Evolutionary conservation across 1,139 yeast species (phyloP).

Genomic region (Blastobotrys illinoisensis): DNA sequence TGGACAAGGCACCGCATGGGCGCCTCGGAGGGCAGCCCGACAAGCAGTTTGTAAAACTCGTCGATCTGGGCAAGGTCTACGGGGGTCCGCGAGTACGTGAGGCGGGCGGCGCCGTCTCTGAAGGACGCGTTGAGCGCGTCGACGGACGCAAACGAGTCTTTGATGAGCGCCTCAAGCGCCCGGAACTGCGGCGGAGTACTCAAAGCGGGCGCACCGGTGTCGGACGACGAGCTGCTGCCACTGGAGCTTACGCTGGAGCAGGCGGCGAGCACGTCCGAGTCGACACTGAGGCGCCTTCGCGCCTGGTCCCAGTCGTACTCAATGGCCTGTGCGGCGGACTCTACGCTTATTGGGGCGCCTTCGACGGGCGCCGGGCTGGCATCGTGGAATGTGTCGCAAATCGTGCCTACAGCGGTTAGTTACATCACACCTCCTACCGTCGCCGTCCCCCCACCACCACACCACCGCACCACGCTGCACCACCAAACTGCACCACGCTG

Average conservation of each 20-base stretch:
- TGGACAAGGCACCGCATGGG: constrained; percentile 22
- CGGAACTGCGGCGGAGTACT: not conserved
- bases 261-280: not conserved
- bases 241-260: not conserved
- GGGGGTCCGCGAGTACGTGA: constrained; percentile 27
- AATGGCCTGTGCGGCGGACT: constrained; percentile 7
- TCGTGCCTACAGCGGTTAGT: constrained; percentile 14
- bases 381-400: constrained; percentile 30
- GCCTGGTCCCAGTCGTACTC: constrained; percentile 1
- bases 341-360: constrained; percentile 3
- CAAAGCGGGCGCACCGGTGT: no score
- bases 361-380: constrained; percentile 15
- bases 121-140: constrained; percentile 26
- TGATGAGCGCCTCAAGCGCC: constrained; percentile 17
- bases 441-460: no score
- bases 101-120: constrained; percentile 17
- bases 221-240: not conserved
- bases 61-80: constrained; percentile 22
- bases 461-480: no score
- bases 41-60: constrained; percentile 22
- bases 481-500: no score
- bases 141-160: constrained; percentile 21
- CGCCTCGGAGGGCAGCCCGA: constrained; percentile 15
- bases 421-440: no score
- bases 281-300: not conserved